These are phyloP conservation scores for Euphorbia celastroides DNA, from an alignment of 441 rosid species.

Conservation along the genomic window DNA sequence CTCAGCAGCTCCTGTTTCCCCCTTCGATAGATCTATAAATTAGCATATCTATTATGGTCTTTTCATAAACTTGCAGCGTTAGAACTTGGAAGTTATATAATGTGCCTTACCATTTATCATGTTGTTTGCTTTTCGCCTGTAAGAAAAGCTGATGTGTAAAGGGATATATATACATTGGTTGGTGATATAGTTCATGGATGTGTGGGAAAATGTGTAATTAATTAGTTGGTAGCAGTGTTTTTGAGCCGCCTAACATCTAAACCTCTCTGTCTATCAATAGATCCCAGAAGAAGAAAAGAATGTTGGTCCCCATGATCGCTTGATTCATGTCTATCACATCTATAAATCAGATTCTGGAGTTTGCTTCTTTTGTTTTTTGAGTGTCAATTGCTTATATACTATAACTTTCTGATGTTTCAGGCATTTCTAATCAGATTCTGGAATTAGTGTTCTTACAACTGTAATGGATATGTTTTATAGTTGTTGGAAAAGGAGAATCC, in stretches of 20 bases:
- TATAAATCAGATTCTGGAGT: too few species aligned
- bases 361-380: too few species aligned
- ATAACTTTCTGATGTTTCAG: too few species aligned
- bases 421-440: too few species aligned
- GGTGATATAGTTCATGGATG: not conserved
- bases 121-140: not conserved
- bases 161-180: not conserved
- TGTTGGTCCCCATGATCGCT: constrained; percentile 75
- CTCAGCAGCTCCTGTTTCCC: not conserved
- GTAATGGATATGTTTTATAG: not conserved
- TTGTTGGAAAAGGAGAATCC: not conserved
- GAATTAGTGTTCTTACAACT: not conserved
- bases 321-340: constrained; percentile 95
- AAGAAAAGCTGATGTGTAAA: not conserved
- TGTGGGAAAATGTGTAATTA: not conserved
- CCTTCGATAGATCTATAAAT: not conserved
- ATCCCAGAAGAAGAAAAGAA: constrained; percentile 95
- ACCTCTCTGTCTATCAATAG: constrained; percentile 32
- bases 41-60: not conserved
- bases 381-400: too few species aligned
- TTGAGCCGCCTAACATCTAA: constrained; percentile 10
- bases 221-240: not conserved
- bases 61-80: too few species aligned
- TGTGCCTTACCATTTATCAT: not conserved
- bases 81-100: not conserved